A percentile compares a stretch with the other conserved stretches of the same genome.
phyloP scores from a whole-genome alignment of 2,329 filamentous ascomycete genomes.

The Aspergillus uvarum region DNA sequence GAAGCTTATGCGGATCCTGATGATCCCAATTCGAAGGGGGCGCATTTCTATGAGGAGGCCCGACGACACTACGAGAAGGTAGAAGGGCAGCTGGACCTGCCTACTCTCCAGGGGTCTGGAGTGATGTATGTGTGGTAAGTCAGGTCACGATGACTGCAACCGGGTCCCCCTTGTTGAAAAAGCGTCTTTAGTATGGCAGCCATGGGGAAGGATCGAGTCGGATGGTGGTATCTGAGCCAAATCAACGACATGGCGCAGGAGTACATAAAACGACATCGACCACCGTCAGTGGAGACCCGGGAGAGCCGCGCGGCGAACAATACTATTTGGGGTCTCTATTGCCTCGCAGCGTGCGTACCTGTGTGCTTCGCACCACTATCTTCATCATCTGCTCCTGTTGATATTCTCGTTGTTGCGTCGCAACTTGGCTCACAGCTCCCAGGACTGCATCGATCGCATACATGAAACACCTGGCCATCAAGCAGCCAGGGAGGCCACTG shows the following conservation, averaged over 20 bases:
- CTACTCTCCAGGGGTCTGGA: conserved; percentile 26
- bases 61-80: conserved; percentile 23
- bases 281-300: not conserved
- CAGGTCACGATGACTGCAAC: not conserved
- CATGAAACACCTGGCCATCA: conserved; percentile 9
- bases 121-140: conserved; percentile 24
- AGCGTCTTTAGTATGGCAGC: not conserved
- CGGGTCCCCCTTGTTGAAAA: not conserved
- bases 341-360: conserved; percentile 8
- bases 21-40: conserved; percentile 17
- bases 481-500: not conserved
- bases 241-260: not conserved
- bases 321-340: conserved; percentile 15
- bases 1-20: conserved; percentile 18
- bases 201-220: not conserved
- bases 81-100: conserved; percentile 23
- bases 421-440: not conserved
- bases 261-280: not conserved
- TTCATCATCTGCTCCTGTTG: no score
- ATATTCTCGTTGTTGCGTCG: no score
- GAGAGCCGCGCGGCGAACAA: conserved; percentile 2
- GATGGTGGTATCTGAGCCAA: not conserved
- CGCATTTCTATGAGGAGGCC: conserved; percentile 31
- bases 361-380: not conserved
- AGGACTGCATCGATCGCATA: conserved; percentile 6